Evolutionary conservation across 1,139 yeast species (phyloP).

Genomic region (Yamadazyma diddensiae): DNA sequence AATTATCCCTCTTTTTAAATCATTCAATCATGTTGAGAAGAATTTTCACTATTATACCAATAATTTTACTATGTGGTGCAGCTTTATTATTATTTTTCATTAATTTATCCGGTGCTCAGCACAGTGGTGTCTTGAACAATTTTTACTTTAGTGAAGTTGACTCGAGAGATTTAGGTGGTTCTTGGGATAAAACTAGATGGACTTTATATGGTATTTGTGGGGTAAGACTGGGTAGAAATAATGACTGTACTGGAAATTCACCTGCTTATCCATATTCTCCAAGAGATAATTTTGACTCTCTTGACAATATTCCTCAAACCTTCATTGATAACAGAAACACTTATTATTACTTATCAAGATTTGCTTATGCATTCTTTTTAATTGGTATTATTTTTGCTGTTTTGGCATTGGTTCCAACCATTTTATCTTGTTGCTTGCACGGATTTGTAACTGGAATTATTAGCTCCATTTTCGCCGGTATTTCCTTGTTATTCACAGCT

Average conservation of each 20-base stretch:
- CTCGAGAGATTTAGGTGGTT: constrained; percentile 53
- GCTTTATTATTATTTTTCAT: constrained; percentile 58
- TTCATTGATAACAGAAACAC: constrained; percentile 57
- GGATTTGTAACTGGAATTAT: constrained; percentile 26
- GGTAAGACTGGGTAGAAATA: constrained; percentile 32
- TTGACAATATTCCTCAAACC: constrained; percentile 47
- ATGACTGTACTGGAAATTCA: constrained; percentile 41
- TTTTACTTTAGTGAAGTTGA: constrained; percentile 75
- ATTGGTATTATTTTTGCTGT: constrained; percentile 30
- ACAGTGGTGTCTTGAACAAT: constrained; percentile 43
- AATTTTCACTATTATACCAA: constrained; percentile 22
- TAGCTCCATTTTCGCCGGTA: constrained; percentile 18
- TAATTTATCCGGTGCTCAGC: constrained; percentile 59
- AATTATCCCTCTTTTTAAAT: not conserved
- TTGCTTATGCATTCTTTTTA: constrained; percentile 64
- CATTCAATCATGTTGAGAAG: constrained; percentile 15
- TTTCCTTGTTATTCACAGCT: constrained; percentile 52
- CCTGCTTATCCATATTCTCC: constrained; percentile 72
- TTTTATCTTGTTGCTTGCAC: constrained; percentile 19
- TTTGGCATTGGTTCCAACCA: constrained; percentile 18
- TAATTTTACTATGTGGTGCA: constrained; percentile 36
- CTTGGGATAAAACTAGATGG: constrained; percentile 54
- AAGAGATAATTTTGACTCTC: constrained; percentile 60
- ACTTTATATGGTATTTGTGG: constrained; percentile 68
- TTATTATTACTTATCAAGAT: constrained; percentile 67